Percentiles rank a stretch among this genome's conserved stretches.
Evolutionary conservation across 331 rosid genomes (phyloP).

Genomic region (Quercus lobata): DNA sequence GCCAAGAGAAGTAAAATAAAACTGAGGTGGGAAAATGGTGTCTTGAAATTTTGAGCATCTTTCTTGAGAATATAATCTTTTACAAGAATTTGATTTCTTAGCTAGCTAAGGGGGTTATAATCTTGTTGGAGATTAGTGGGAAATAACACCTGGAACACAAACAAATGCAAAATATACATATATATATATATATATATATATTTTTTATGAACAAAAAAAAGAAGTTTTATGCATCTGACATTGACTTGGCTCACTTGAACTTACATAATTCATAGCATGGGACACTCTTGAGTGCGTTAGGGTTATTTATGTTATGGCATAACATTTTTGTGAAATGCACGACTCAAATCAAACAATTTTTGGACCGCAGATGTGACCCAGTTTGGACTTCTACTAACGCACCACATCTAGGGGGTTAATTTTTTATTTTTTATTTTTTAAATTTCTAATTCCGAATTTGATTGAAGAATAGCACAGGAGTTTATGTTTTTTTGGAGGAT

Average conservation of each 20-base stretch:
- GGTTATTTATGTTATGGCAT: accelerated
- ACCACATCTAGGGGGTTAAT: accelerated
- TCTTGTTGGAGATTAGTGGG: neutral
- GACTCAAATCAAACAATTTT: too few species aligned
- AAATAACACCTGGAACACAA: neutral
- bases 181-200: too few species aligned
- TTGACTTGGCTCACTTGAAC: too few species aligned
- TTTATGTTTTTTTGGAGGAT: neutral
- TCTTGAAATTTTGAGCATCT: neutral
- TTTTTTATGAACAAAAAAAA: neutral
- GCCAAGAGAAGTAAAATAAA: too few species aligned
- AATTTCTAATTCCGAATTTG: too few species aligned
- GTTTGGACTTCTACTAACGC: too few species aligned
- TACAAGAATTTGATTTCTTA: neutral
- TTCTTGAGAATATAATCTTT: neutral
- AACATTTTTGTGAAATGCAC: accelerated
- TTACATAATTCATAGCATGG: accelerated
- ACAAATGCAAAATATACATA: neutral
- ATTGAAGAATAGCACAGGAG: neutral
- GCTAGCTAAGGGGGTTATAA: neutral
- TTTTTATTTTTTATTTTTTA: neutral
- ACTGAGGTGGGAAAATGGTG: too few species aligned
- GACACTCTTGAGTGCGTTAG: accelerated
- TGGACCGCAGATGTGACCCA: accelerated
- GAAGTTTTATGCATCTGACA: too few species aligned